These are phyloP conservation scores for Exidia glandulosa DNA, from an alignment of 768 basidiomycete species.

Conservation along the genomic window DNA sequence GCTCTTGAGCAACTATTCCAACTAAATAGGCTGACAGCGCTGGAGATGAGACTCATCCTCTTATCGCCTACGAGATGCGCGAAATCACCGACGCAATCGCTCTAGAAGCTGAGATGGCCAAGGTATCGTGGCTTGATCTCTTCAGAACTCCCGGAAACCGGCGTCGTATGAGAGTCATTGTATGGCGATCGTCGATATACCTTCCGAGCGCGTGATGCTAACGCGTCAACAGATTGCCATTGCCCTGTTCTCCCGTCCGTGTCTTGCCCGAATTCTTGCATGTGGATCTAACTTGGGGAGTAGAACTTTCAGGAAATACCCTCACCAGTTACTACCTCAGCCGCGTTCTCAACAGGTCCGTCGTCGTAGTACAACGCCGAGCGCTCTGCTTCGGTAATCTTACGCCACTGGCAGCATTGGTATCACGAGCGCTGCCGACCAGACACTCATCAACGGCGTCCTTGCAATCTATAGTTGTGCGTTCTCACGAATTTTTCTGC, in stretches of 20 bases:
- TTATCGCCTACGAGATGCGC: slow-evolving; percentile 1
- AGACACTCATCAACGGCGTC: slow-evolving; percentile 22
- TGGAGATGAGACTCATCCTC: not conserved
- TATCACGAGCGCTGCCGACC: slow-evolving; percentile 16
- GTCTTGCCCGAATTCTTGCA: too few relatives aligned
- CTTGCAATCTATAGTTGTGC: slow-evolving; percentile 7
- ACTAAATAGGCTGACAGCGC: not conserved
- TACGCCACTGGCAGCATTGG: too few relatives aligned
- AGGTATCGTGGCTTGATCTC: slow-evolving; percentile 39
- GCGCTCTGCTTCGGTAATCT: too few relatives aligned
- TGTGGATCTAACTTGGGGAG: too few relatives aligned
- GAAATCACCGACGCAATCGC: slow-evolving; percentile 58
- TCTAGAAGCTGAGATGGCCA: slow-evolving; percentile 44
- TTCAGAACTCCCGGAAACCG: slow-evolving; percentile 57
- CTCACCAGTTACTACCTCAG: slow-evolving; percentile 18
- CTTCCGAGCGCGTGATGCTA: too few relatives aligned
- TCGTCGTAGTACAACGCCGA: too few relatives aligned
- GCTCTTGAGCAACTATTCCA: slow-evolving; percentile 14
- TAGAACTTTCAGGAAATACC: slow-evolving; percentile 11
- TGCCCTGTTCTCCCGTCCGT: too few relatives aligned
- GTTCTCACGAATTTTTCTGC: not conserved
- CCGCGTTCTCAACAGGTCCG: slow-evolving; percentile 13
- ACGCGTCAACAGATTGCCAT: too few relatives aligned
- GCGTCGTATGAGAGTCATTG: slow-evolving; percentile 54
- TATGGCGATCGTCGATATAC: too few relatives aligned